Conservation (phyloP, 306 rosid species). For the Inga leiocalycina region DNA sequence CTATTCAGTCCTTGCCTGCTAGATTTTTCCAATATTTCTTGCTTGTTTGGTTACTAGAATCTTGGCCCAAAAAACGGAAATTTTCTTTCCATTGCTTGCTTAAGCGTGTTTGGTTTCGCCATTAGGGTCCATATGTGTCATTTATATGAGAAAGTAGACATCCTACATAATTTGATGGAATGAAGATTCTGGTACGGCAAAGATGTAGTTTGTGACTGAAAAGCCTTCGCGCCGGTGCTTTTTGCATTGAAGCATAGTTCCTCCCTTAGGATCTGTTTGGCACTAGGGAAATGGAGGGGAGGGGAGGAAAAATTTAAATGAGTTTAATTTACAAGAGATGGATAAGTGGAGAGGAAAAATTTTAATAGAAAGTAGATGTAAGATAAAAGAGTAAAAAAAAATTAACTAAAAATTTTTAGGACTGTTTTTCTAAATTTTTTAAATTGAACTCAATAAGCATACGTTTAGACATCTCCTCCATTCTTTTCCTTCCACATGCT, state of each 20-base stretch:
- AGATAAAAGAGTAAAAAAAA: too few species aligned
- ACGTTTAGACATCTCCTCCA: neutral
- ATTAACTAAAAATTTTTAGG: too few species aligned
- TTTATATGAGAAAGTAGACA: neutral
- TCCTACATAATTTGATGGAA: neutral
- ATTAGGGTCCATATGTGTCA: neutral
- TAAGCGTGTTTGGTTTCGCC: neutral
- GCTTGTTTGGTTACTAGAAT: neutral
- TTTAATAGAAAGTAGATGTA: too few species aligned
- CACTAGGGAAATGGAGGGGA: too few species aligned
- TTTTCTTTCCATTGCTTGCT: neutral
- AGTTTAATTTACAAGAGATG: too few species aligned
- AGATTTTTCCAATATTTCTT: neutral
- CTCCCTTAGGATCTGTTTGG: too few species aligned
- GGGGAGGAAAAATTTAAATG: too few species aligned
- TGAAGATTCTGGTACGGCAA: neutral
- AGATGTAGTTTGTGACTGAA: neutral
- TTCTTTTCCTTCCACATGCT: neutral
- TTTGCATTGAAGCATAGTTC: too few species aligned
- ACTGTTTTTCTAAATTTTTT: too few species aligned
- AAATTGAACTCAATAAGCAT: too few species aligned
- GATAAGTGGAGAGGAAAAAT: too few species aligned
- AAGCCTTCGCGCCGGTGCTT: neutral
- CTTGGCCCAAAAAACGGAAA: neutral
- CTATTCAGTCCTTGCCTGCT: neutral